Evolutionary conservation across 2,329 filamentous ascomycete species (phyloP).

Genomic region (Diaporthe nobilis): DNA sequence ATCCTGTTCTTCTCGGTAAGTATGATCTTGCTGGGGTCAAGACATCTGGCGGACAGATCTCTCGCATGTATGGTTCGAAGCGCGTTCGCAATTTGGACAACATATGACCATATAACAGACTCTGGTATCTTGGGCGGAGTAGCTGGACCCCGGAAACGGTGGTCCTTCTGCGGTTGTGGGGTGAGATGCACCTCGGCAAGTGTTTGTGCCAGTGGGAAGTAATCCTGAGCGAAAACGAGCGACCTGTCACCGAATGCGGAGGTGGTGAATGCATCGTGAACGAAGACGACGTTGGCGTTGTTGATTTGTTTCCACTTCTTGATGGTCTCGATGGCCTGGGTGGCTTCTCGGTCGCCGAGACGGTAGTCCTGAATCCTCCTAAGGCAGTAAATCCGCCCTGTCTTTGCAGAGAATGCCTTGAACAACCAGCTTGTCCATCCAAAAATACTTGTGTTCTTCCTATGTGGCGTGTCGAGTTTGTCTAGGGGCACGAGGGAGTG

Average conservation of each 20-base stretch:
- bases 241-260: conserved; percentile 95
- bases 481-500: conserved; percentile 88
- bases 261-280: conserved; percentile 94
- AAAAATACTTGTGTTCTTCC: conserved; percentile 84
- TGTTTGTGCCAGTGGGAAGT: conserved; percentile 91
- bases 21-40: conserved; percentile 90
- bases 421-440: conserved; percentile 95
- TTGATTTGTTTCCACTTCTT: conserved; percentile 91
- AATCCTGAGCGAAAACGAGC: conserved; percentile 93
- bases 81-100: conserved; percentile 91
- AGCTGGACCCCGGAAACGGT: conserved; percentile 50
- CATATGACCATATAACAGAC: conserved; percentile 88
- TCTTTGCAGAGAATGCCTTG: conserved; percentile 91
- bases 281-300: conserved; percentile 85
- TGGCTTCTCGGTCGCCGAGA: conserved; percentile 75
- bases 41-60: conserved; percentile 86
- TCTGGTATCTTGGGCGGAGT: conserved; percentile 69
- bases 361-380: conserved; percentile 91
- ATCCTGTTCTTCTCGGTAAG: conserved; percentile 92
- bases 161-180: conserved; percentile 57
- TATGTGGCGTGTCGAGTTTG: conserved; percentile 76
- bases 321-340: conserved; percentile 87
- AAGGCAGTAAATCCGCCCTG: conserved; percentile 89
- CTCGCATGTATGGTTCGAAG: conserved; percentile 87
- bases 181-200: conserved; percentile 85